Evolutionary conservation across 106 monocot species (phyloP).

Genomic region (Phalaenopsis aphrodite): DNA sequence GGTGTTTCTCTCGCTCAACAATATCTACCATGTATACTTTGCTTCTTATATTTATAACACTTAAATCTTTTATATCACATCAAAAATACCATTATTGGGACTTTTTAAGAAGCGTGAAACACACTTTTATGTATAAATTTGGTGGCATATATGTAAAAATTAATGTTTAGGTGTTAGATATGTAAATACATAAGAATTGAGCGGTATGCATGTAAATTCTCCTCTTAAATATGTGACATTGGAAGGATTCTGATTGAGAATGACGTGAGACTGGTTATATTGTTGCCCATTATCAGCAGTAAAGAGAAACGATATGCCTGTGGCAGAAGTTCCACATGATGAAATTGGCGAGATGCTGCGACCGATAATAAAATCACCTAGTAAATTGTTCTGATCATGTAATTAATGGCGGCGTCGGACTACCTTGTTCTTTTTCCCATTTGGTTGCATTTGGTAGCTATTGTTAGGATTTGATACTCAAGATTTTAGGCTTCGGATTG

Average conservation of each 20-base stretch:
- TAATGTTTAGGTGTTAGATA: too few relatives aligned
- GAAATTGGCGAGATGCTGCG: conserved; percentile 48
- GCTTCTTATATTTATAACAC: too few relatives aligned
- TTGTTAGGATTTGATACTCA: background rate
- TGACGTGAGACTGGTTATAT: conserved; percentile 75
- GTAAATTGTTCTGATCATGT: background rate
- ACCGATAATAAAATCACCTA: conserved; percentile 3
- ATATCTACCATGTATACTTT: too few relatives aligned
- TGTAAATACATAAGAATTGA: too few relatives aligned
- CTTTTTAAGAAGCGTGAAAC: too few relatives aligned
- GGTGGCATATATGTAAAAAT: too few relatives aligned
- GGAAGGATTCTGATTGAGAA: conserved; percentile 39
- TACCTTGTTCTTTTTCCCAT: background rate
- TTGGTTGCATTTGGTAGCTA: background rate
- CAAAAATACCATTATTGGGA: too few relatives aligned
- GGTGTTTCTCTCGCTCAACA: too few relatives aligned
- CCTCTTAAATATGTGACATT: conserved; percentile 53
- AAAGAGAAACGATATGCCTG: conserved; percentile 84
- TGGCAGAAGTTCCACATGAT: conserved; percentile 75
- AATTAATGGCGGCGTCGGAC: background rate
- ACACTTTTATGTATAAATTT: too few relatives aligned
- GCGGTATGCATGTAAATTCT: too few relatives aligned
- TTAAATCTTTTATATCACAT: too few relatives aligned
- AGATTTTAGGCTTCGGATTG: too few relatives aligned
- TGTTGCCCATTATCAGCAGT: conserved; percentile 88